Base-by-base conservation (phyloP, 805 yeast species). In the Hanseniaspora valbyensis region DNA sequence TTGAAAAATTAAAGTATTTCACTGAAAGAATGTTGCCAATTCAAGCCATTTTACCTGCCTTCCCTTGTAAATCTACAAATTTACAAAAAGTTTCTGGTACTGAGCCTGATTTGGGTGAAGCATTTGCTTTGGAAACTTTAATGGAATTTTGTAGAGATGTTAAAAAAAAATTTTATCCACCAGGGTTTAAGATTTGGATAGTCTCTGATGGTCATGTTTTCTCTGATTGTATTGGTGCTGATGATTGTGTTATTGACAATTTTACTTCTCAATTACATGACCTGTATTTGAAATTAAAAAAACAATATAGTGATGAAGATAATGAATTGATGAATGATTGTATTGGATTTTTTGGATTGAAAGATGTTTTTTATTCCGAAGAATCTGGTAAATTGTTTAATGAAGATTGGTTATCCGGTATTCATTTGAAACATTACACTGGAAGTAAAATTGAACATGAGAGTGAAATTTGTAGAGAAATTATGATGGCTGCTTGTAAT, bases 181-280 rank as follows among this genome's bases (percentile, higher is more conserved):
- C 81, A 0, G 82, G 82, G 1, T 63, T 76, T 63, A 69, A 72
- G 50, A 59, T 76, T 29, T 73, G 71, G 69, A 75, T 78, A 56
- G 80, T 78, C 28, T 74, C 79, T 58, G 83, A 78, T 56, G 82
- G 83, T 0, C 83, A 78, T 57, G 83, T 78, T 14, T 78, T 78
- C 59, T 74, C 80, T 51, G 82, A 78, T 59, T 77, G 82, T 58
- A 69, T 78, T 59, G 80, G 79, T 32, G 81, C 77, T 30, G 78
- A 75, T 58, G 83, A 77, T 58, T 68, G 67, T 36, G 68, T 69
- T 46, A 81, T 78, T 34, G 74, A 74, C 56, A 56, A 50, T 10
- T 78, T 76, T 55, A 74, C 78, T 1, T 57, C 54, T 4, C 66
- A 68, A 28, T 67, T 78, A 52, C 71, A 69, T 54, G 58, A 59